Base-by-base conservation (phyloP, 2,329 filamentous ascomycete genomes). In the Scedosporium dehoogii region DNA sequence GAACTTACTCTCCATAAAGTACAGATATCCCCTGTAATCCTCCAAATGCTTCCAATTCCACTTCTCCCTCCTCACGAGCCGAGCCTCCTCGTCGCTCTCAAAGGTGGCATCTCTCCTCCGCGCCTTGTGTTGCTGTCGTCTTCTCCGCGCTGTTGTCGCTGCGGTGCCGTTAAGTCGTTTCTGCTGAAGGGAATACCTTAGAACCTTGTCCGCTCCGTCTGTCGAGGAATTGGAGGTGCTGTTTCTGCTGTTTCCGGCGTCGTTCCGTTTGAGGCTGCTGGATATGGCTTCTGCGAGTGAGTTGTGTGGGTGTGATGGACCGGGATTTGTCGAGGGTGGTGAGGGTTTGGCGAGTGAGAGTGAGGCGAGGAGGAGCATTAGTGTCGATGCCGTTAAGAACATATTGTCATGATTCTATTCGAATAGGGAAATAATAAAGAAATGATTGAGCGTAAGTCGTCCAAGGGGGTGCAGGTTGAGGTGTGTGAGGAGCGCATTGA, bases 1-100 rank as follows among this genome's bases (percentile, higher is more conserved):
- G 6, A 12, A 56, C 61, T 48, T 29, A 63, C 61, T n/a, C 18
- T 53, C 48, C n/a, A 63, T 59, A 29, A 55, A 59, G 33, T 63
- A 63, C 4, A 53, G 29, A 41, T 59, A 63, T 12, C 61, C 61
- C 25, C 61, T 59, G 44, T 41, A 63, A 29, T 63, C 61, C 29
- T 63, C 61, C 56, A 63, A 23, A 29, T 59, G 61, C 44, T 59
- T 59, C 61, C 61, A 63, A 12, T 23, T 59, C 61, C 61, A 63
- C 27, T 48, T 46, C 12, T 57, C 14, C 48, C 59, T 55, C 48
- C 29, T 51, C 9, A n/a, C 59, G 9, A 60, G 44, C 3, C 44
- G n/a, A 21, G 7, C 23, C 6, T 25, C 42, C 23, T 29, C n/a
- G n/a, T 16, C 27, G 27, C 25, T 23, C 33, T 57, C 48, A 33